phyloP scores from a whole-genome alignment of 2,329 filamentous ascomycete genomes.

The Sphaerulina musiva region DNA sequence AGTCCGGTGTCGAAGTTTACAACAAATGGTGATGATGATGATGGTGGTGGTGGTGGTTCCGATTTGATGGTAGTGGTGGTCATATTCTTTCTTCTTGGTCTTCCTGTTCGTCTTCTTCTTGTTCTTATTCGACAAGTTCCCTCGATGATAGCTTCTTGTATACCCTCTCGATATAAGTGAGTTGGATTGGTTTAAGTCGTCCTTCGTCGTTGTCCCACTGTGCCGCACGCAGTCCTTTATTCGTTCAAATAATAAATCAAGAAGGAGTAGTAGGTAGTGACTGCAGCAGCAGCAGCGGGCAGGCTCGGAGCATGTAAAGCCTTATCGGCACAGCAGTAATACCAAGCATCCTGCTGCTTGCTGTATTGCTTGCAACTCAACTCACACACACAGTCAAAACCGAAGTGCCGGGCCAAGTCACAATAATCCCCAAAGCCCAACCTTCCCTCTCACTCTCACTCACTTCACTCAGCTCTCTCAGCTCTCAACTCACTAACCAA shows the following conservation, averaged over 20 bases:
- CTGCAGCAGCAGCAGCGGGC: background rate
- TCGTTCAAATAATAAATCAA: background rate
- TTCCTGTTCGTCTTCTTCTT: too few species aligned
- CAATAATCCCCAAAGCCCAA: background rate
- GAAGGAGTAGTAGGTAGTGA: background rate
- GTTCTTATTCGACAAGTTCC: too few species aligned
- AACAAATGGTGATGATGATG: background rate
- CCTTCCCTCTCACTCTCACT: conserved; percentile 1
- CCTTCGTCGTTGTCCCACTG: conserved; percentile 7
- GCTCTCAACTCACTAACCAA: background rate
- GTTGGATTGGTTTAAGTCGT: too few species aligned
- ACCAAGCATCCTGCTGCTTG: background rate
- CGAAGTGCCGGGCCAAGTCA: conserved; percentile 18
- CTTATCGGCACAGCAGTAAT: conserved; percentile 7
- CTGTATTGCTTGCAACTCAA: too few species aligned
- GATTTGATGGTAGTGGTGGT: background rate
- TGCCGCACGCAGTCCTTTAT: conserved; percentile 3
- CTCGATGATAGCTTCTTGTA: conserved; percentile 6
- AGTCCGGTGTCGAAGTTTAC: too few species aligned
- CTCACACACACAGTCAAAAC: background rate
- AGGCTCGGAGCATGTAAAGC: conserved; percentile 4
- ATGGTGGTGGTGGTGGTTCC: conserved; percentile 6
- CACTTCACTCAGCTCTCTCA: too few species aligned
- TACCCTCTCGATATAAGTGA: background rate
- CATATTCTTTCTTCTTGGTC: background rate